phyloP scores from a whole-genome alignment of 257 asterid genomes.

The Solanum arcanum region DNA sequence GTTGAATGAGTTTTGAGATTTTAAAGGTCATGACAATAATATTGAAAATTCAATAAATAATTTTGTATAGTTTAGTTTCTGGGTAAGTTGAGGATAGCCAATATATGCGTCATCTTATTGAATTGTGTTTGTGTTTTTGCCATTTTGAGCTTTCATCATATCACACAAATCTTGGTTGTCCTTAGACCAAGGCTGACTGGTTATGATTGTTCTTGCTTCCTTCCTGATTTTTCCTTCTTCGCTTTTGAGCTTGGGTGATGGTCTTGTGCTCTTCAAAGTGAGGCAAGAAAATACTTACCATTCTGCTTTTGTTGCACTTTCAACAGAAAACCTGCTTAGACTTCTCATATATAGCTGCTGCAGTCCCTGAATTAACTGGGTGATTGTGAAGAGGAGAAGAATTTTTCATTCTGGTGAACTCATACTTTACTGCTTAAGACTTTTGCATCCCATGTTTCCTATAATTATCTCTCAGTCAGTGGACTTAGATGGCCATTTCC shows the following conservation, averaged over 20 bases:
- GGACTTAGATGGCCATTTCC: slow-evolving; percentile 55
- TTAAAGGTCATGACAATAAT: neutral
- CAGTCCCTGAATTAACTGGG: neutral
- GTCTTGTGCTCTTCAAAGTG: neutral
- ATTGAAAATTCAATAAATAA: neutral
- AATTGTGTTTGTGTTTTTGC: neutral
- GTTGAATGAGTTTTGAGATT: neutral
- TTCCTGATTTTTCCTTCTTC: neutral
- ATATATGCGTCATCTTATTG: neutral
- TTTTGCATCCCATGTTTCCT: slow-evolving; percentile 37
- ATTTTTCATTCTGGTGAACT: neutral
- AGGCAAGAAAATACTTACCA: neutral
- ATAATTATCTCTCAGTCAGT: slow-evolving; percentile 18
- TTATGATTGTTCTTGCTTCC: neutral
- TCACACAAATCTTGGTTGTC: neutral
- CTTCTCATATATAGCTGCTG: neutral
- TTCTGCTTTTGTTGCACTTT: neutral
- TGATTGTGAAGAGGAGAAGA: neutral
- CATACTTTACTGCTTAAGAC: slow-evolving; percentile 1
- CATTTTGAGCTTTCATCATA: neutral
- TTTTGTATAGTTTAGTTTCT: neutral
- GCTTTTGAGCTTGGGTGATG: neutral
- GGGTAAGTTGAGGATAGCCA: neutral
- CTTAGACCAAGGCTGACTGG: neutral
- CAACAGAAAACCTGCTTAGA: neutral